These are phyloP conservation scores for Euphorbia celastroides DNA, from an alignment of 441 rosid genomes.

Conservation along the genomic window DNA sequence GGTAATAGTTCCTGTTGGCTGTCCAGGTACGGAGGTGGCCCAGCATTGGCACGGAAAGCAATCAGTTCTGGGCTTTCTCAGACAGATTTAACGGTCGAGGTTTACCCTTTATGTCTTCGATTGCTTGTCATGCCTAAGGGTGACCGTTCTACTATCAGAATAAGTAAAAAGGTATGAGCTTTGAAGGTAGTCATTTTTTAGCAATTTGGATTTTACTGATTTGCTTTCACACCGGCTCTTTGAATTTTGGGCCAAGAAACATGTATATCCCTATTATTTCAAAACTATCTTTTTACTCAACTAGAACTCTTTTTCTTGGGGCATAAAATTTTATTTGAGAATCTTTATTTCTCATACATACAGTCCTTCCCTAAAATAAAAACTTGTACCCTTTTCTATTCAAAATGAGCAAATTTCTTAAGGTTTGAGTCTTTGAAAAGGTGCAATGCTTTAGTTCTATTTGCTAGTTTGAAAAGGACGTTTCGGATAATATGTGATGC, in stretches of 20 bases:
- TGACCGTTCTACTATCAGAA: constrained; percentile 67
- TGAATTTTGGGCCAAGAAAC: not conserved
- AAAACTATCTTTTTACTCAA: not conserved
- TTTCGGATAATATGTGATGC: not conserved
- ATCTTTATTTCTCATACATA: constrained; percentile 3
- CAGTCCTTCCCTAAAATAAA: too few relatives aligned
- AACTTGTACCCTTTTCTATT: not conserved
- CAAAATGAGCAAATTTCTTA: not conserved
- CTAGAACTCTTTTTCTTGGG: not conserved
- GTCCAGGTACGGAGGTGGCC: constrained; percentile 98
- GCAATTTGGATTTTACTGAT: constrained; percentile 1
- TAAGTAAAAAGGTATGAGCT: constrained; percentile 80
- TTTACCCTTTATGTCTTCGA: constrained; percentile 94
- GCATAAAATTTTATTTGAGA: not conserved
- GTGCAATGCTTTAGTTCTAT: not conserved
- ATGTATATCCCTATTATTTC: not conserved
- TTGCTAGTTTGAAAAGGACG: not conserved
- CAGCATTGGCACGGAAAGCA: constrained; percentile 77
- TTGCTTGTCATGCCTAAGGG: constrained; percentile 72
- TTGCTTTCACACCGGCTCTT: not conserved
- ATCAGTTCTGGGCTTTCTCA: constrained; percentile 89
- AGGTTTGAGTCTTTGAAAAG: not conserved
- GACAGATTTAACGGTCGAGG: constrained; percentile 92
- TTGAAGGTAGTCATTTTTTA: constrained; percentile 17
- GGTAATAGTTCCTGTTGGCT: constrained; percentile 15